Evolutionary conservation across 108 stramenopile genomes (phyloP), one percentile per base, ranked within the genome.

Genomic region (Parietichytrium sp.): DNA sequence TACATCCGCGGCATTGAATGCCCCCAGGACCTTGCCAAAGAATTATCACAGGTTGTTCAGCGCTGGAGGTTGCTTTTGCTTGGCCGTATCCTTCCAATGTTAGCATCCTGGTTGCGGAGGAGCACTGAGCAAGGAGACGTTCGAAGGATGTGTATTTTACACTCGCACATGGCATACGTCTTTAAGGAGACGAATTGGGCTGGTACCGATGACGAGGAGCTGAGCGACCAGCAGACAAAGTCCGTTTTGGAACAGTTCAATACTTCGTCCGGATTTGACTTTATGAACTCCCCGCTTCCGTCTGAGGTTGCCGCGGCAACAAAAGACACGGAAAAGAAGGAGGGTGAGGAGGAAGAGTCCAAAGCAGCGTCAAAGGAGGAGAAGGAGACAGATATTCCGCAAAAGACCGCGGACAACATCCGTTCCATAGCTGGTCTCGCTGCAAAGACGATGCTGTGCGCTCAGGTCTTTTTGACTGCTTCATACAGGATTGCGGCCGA

Each of bases 101-200:
- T 99, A 23, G 97, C 97, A 78, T 93, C 95, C 38, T 99, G 98
- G 98, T 93, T 97, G 79, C 79, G 89, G 30, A 84, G 93, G 48
- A 87, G 88, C 51, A 90, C 88, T 77, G 54, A 84, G n/a, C 26
- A 80, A 3, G 87, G 89, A 49, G 93, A 95, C 80, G 93, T 95
- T 12, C 93, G 94, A 51, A 85, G 90, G 31, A 84, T 92, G 36
- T 96, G 95, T 84, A 77, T 94, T 27, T 92, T 98, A 20, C 96
- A 97, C 83, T 95, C 98, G 13, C 98, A 99, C 88, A 88, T 99
- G 30, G 87, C 96, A 53, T 96, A 98, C 84, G 83, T 84, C 49
- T 81, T 53, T 29, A 49, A 50, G 29, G 48, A 79, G 25, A 50
- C 79, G 48, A 49, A 25, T 42, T 72, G 61, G 61, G 45, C 10